A percentile compares a stretch with the other conserved stretches of the same genome.
Evolutionary conservation across 2,329 filamentous ascomycete genomes (phyloP).

Genomic region (Fusarium sp.): DNA sequence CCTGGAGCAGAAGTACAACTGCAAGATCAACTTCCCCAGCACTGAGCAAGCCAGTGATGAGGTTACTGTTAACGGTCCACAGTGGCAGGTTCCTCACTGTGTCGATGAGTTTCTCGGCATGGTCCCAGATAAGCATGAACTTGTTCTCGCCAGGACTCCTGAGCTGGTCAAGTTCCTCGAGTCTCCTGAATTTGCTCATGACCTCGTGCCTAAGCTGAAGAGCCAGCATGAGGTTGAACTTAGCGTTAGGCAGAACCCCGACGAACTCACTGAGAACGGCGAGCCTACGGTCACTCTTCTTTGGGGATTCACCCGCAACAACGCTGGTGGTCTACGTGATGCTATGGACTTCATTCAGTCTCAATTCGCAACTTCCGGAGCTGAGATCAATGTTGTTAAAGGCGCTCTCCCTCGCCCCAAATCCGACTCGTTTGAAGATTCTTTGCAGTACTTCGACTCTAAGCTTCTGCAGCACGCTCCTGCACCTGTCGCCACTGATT

Average conservation of each 20-base stretch:
- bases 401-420: constrained; percentile 98
- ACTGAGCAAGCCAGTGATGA: constrained; percentile 97
- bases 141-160: constrained; percentile 81
- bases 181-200: constrained; percentile 82
- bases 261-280: constrained; percentile 68
- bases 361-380: constrained; percentile 85
- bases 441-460: constrained; percentile 95
- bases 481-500: constrained; percentile 82
- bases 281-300: constrained; percentile 71
- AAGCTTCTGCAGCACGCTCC: constrained; percentile 96
- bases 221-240: constrained; percentile 93
- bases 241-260: constrained; percentile 73
- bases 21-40: constrained; percentile 98
- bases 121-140: constrained; percentile 95
- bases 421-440: constrained; percentile 98
- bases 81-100: constrained; percentile 97
- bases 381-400: constrained; percentile 89
- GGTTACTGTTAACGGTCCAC: constrained; percentile 93
- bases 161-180: constrained; percentile 85
- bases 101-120: constrained; percentile 97
- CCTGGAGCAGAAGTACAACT: constrained; percentile 99
- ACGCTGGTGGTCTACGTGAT: constrained; percentile 93
- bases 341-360: constrained; percentile 94
- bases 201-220: constrained; percentile 86
- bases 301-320: constrained; percentile 94